Percentiles rank a stretch among this genome's conserved stretches.
Conservation (phyloP, 805 yeast genomes). For the Tetrapisispora phaffii region DNA sequence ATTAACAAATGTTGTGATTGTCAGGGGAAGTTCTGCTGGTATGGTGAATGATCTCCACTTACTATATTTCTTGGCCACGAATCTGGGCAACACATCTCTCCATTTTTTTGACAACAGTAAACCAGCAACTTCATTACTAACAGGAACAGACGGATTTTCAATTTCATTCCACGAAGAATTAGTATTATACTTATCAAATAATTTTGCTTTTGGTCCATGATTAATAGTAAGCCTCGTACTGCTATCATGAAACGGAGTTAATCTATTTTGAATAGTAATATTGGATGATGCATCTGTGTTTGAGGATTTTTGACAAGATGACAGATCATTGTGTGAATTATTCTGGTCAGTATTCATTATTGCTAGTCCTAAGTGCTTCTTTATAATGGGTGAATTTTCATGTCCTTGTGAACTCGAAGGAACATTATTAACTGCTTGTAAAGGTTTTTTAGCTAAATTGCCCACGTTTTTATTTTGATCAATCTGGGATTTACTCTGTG, state of each 20-base stretch:
- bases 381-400: slow-evolving; percentile 8
- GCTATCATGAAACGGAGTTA: not conserved
- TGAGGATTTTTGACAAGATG: not conserved
- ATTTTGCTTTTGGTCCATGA: not conserved
- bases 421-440: not conserved
- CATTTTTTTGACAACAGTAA: slow-evolving; percentile 66
- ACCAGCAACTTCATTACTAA: slow-evolving; percentile 43
- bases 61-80: slow-evolving; percentile 53
- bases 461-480: not conserved
- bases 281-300: not conserved
- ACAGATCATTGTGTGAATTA: not conserved
- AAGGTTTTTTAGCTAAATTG: not conserved
- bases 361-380: slow-evolving; percentile 5
- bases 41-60: slow-evolving; percentile 91
- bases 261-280: not conserved
- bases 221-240: not conserved
- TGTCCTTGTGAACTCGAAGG: not conserved
- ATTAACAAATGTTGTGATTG: slow-evolving; percentile 70
- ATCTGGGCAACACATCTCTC: slow-evolving; percentile 80
- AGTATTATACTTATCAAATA: not conserved
- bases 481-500: not conserved
- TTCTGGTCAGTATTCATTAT: not conserved
- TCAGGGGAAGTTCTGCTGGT: slow-evolving; percentile 86
- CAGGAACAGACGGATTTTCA: slow-evolving; percentile 67
- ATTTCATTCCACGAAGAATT: slow-evolving; percentile 48